Percentiles rank a stretch among this genome's conserved stretches.
Conservation (phyloP, 2,329 filamentous ascomycete species). For the Trichoderma sp. region DNA sequence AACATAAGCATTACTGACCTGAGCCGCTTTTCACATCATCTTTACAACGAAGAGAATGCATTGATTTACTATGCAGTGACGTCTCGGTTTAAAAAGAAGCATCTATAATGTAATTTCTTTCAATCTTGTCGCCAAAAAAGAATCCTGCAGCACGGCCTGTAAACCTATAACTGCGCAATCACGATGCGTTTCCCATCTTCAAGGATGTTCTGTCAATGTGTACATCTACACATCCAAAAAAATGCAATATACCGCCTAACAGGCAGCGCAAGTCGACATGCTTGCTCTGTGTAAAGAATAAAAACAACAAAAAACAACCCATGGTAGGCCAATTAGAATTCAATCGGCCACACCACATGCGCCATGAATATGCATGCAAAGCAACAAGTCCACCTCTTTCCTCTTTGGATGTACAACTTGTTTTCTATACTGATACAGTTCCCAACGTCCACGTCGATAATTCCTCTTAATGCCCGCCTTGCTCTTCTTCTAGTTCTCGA, state of each 20-base stretch:
- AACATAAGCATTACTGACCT: background rate
- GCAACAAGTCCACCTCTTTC: background rate
- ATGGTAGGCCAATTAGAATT: background rate
- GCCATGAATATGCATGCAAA: constrained; percentile 20
- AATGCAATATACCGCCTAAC: background rate
- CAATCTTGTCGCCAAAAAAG: background rate
- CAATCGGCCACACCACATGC: background rate
- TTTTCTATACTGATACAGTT: background rate
- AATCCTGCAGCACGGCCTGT: background rate
- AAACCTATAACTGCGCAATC: background rate
- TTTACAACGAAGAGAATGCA: background rate
- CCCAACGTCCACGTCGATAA: background rate
- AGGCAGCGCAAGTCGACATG: background rate
- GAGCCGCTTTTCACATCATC: background rate
- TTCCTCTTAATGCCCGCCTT: background rate
- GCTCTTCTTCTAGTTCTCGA: constrained; percentile 71
- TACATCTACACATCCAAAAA: background rate
- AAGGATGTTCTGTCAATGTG: background rate
- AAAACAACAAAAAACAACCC: background rate
- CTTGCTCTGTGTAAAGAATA: background rate
- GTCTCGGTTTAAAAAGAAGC: background rate
- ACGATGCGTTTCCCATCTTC: background rate
- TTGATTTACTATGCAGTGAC: background rate
- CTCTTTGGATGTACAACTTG: background rate
- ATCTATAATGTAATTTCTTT: background rate